Base-by-base conservation (phyloP, 2,329 filamentous ascomycete species). In the Xylariaceae sp. region DNA sequence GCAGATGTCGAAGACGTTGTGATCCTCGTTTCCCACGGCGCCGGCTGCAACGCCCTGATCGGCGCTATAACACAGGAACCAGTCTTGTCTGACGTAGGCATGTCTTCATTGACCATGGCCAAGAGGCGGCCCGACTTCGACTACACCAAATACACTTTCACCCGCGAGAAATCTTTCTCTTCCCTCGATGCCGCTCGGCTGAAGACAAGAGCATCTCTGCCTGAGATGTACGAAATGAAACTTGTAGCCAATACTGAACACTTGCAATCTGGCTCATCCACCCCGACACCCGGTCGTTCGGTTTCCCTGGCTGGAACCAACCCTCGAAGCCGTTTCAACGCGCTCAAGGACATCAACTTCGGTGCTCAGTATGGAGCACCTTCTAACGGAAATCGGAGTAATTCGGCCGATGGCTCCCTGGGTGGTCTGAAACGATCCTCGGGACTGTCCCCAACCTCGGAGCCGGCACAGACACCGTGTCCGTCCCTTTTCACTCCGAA, bases 41-140 rank as follows among this genome's bases (percentile, higher is more conserved):
- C 93, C 12, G 93, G 93, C 32, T 95, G 92, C 68, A 98, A 98
- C 68, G 93, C 93, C 2, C 69, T 98, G 36, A 91, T 98, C 51
- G 90, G 92, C 11, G 90, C 90, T 21, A 79, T 98, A 53, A 94
- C 91, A 0, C 87, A 92, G 49, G 87, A 95, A 59, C 92, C 93
- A 0, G 90, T 95, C 0, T 75, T 98, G 12, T 81, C 95, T 59
- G 91, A 97, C 61, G 86, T 97, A 14, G 85, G 85, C 22, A 87
- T 95, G 68, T 88, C 92, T 1, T 95, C 91, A 3, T 74, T 98
- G 39, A 96, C 92, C 1, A 86, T 96, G 83, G 92, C 92, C 4
- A 76, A 84, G 14, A 77, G 83, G 40, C 84, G 82, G 48, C 67
- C 70, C 0, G 66, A 64, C 22, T 60, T 68, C 6, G 68, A 72